A percentile compares a stretch with the other conserved stretches of the same genome.
These are phyloP conservation scores for Fraxinus dipetala DNA, from an alignment of 305 asterid species.

Conservation along the genomic window DNA sequence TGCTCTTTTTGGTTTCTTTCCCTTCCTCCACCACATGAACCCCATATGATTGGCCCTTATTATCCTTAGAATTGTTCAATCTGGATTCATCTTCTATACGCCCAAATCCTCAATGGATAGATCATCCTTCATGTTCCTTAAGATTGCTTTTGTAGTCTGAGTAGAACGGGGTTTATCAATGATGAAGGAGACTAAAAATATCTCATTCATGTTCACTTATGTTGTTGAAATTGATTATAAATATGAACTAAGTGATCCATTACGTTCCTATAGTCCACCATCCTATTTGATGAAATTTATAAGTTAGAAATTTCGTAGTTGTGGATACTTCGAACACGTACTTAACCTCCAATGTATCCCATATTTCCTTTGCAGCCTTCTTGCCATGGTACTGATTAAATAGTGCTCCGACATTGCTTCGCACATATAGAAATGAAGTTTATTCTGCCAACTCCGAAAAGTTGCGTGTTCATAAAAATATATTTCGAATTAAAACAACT, in stretches of 20 bases:
- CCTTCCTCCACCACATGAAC: not conserved
- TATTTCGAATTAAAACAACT: no score
- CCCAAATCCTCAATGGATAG: not conserved
- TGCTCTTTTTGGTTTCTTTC: not conserved
- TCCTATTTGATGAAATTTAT: not conserved
- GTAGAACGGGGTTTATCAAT: no score
- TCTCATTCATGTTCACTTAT: no score
- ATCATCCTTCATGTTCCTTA: not conserved
- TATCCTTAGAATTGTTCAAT: not conserved
- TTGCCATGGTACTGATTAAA: not conserved
- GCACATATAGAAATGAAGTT: not conserved
- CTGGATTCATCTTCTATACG: not conserved
- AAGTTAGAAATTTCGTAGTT: no score
- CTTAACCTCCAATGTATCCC: not conserved
- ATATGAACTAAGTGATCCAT: not conserved
- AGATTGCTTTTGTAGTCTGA: no score
- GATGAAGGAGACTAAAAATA: not conserved
- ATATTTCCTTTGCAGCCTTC: not conserved
- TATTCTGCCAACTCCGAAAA: no score
- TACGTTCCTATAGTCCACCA: not conserved
- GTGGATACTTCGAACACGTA: not conserved
- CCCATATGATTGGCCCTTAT: not conserved
- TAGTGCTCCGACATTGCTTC: no score
- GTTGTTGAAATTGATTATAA: not conserved
- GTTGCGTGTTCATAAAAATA: no score